These are phyloP conservation scores for Candida maris DNA, from an alignment of 805 yeast species.

Conservation along the genomic window DNA sequence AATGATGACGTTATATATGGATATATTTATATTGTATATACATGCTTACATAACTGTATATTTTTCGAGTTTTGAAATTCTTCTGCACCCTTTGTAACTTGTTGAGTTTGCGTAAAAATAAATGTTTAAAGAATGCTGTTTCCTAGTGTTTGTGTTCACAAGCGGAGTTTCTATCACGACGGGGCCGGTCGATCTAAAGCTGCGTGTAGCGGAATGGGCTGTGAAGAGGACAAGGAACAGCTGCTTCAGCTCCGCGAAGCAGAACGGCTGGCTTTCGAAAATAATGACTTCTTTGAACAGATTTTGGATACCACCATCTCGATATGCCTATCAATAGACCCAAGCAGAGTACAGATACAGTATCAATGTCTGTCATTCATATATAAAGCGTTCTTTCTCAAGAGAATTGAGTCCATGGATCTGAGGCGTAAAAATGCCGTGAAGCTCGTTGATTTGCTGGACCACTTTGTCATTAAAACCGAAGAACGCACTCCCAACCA, in stretches of 20 bases:
- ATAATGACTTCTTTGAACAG: slow-evolving; percentile 18
- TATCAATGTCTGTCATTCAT: slow-evolving; percentile 23
- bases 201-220: slow-evolving; percentile 11
- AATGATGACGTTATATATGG: too few species aligned
- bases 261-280: slow-evolving; percentile 20
- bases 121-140: neutral
- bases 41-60: too few species aligned
- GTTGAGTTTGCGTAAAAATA: too few species aligned
- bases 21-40: too few species aligned
- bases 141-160: too few species aligned
- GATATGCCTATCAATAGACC: slow-evolving; percentile 16
- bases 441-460: slow-evolving; percentile 22
- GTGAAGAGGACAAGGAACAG: slow-evolving; percentile 12
- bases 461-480: slow-evolving; percentile 19
- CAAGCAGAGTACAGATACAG: slow-evolving; percentile 15
- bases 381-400: slow-evolving; percentile 23
- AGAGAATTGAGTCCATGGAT: slow-evolving; percentile 19
- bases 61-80: too few species aligned
- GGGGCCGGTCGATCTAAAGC: too few species aligned
- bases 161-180: too few species aligned
- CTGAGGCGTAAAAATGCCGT: slow-evolving; percentile 17
- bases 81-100: too few species aligned
- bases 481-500: slow-evolving; percentile 20
- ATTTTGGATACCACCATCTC: slow-evolving; percentile 22
- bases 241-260: slow-evolving; percentile 19